Evolutionary conservation across 163 green algal genomes (phyloP).

Genomic region (Scenedesmus sp.): DNA sequence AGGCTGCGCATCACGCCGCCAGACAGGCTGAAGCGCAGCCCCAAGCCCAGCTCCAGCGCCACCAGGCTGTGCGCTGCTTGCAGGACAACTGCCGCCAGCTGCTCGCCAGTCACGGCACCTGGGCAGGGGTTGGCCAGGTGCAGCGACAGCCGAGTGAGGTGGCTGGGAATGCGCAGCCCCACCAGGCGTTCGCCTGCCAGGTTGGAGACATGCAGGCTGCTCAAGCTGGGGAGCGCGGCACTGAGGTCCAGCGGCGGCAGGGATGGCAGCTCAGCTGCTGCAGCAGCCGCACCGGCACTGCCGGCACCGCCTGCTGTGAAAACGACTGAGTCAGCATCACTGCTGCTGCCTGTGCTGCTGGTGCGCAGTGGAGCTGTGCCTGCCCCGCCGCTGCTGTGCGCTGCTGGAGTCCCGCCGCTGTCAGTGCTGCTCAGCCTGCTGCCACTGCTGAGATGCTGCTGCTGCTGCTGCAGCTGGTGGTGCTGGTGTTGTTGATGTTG

Average conservation of each 20-base stretch:
- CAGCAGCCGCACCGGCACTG: background rate
- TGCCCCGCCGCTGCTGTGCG: background rate
- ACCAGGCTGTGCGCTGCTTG: constrained; percentile 19
- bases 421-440: background rate
- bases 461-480: constrained; percentile 11
- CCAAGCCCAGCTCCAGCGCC: constrained; percentile 31
- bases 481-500: constrained; percentile 3
- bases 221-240: constrained; percentile 3
- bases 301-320: background rate
- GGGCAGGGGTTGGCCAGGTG: constrained; percentile 45
- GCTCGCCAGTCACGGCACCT: constrained; percentile 42
- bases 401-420: background rate
- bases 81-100: constrained; percentile 33
- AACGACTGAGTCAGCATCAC: background rate
- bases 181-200: constrained; percentile 18
- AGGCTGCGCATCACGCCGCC: constrained; percentile 44
- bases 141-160: constrained; percentile 15
- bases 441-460: constrained; percentile 2
- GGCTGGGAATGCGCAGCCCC: background rate
- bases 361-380: background rate
- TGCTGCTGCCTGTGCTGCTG: constrained; percentile 28
- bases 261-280: background rate
- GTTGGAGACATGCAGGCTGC: constrained; percentile 24
- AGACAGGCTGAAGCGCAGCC: constrained; percentile 49
- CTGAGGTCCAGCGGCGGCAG: constrained; percentile 23